A percentile compares a stretch with the other conserved stretches of the same genome.
Conservation (phyloP, 1,284 basidiomycete genomes). For the Somion occarium region DNA sequence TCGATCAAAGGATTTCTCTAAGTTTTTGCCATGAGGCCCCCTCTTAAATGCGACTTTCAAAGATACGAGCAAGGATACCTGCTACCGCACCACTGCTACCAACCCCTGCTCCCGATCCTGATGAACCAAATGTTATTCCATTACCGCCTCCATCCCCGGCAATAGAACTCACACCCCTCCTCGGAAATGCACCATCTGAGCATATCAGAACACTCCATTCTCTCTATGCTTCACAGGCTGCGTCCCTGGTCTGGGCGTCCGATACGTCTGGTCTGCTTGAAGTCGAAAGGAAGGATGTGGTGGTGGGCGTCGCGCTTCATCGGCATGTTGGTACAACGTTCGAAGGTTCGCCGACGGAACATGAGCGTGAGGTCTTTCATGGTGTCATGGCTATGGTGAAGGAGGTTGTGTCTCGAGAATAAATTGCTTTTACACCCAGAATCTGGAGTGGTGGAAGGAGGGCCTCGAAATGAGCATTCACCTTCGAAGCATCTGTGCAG, state of each 20-base stretch:
- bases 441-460: neutral
- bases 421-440: neutral
- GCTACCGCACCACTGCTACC: slow-evolving; percentile 55
- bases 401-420: slow-evolving; percentile 30
- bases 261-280: slow-evolving; percentile 37
- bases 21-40: neutral
- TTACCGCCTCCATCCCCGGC: slow-evolving; percentile 71
- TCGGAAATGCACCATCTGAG: slow-evolving; percentile 67
- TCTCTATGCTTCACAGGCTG: slow-evolving; percentile 82
- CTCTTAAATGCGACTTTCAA: no score
- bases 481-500: no score
- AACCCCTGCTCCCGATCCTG: slow-evolving; percentile 31
- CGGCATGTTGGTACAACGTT: slow-evolving; percentile 29
- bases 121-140: slow-evolving; percentile 29
- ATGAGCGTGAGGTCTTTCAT: slow-evolving; percentile 57
- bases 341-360: slow-evolving; percentile 30
- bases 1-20: no score
- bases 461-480: neutral
- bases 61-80: slow-evolving; percentile 84
- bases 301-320: slow-evolving; percentile 67
- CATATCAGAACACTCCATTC: slow-evolving; percentile 70
- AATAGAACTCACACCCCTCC: slow-evolving; percentile 69
- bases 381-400: slow-evolving; percentile 65
- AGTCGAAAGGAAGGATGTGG: slow-evolving; percentile 44
- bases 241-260: slow-evolving; percentile 75